Evolutionary conservation across 1,284 basidiomycete genomes (phyloP), one percentile per base, ranked within the genome.

Genomic region (Ustilago crameri): DNA sequence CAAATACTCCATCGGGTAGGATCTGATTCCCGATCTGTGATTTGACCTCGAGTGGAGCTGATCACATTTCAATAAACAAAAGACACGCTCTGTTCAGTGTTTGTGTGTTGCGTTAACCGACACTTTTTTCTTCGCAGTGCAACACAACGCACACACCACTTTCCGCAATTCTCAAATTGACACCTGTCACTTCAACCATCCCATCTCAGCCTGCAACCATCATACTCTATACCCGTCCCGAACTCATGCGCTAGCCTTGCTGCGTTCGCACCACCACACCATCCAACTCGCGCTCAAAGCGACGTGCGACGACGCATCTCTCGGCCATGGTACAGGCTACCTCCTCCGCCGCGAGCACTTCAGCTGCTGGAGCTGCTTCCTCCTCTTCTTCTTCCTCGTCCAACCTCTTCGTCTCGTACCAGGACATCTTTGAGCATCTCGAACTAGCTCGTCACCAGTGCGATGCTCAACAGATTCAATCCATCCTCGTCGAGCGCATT

Each of bases 341-440:
- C 32, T n/a, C 42, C n/a, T 40, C 44, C 9, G 35, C 24, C 22
- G 24, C 43, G 9, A 23, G 48, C 24, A 15, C 49, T 8, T 42
- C 49, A 9, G 20, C 41, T 3, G 41, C 41, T 42, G 18, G 40
- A 61, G 51, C n/a, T 12, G n/a, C n/a, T n/a, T n/a, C n/a, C n/a
- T n/a, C n/a, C n/a, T 49, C 47, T 8, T 23, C 34, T 34, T 38
- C 23, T 10, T 38, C 48, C 8, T 45, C 58, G 3, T 68, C 67
- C 32, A 35, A 18, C 2, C 18, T 49, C 23, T 70, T 70, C 17
- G 57, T 70, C 37, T 77, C 76, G 5, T 81, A 63, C 48, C 66
- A 75, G 43, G 79, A 81, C 40, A 49, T 81, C 40, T 79, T 74
- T 49, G 75, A 81, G 54, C 70, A 78, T 42, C 66, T 81, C 26